Conservation (phyloP, 345 rosid species). For the Jatropha curcas region DNA sequence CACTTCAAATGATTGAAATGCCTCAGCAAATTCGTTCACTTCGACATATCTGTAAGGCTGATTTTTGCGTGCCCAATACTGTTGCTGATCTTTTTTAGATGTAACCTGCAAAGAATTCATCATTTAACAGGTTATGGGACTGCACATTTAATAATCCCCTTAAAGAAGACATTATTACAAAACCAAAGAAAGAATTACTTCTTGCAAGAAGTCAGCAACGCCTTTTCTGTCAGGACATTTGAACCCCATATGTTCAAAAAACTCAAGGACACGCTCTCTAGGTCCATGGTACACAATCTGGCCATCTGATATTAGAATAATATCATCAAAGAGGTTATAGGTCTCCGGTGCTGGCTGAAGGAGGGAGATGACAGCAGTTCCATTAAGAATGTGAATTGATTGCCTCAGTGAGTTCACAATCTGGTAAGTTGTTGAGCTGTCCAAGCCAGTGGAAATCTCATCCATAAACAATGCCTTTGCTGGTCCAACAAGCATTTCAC, state of each 20-base stretch:
- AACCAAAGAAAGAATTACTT: slow-evolving; percentile 34
- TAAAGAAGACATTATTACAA: no score
- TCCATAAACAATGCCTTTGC: slow-evolving; percentile 71
- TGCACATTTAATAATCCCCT: neutral
- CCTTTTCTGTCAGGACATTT: slow-evolving; percentile 78
- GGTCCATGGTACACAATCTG: slow-evolving; percentile 73
- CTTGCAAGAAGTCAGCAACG: slow-evolving; percentile 76
- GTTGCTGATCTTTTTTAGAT: slow-evolving; percentile 69
- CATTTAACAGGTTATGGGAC: neutral
- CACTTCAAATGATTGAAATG: slow-evolving; percentile 43
- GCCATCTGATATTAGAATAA: slow-evolving; percentile 67
- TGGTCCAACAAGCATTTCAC: slow-evolving; percentile 78
- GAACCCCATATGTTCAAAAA: slow-evolving; percentile 67
- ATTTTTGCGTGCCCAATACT: slow-evolving; percentile 56
- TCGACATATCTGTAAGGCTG: slow-evolving; percentile 52
- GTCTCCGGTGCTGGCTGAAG: slow-evolving; percentile 90
- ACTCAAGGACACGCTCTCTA: slow-evolving; percentile 50
- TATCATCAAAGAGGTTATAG: slow-evolving; percentile 64
- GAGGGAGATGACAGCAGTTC: slow-evolving; percentile 67
- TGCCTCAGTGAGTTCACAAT: slow-evolving; percentile 76
- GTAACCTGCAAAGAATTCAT: slow-evolving; percentile 50
- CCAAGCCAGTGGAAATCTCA: slow-evolving; percentile 78
- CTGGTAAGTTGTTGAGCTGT: slow-evolving; percentile 76
- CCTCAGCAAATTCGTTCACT: slow-evolving; percentile 53
- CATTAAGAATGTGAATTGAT: slow-evolving; percentile 57